Percentiles rank a stretch among this genome's conserved stretches.
Conservation (phyloP, 306 rosid species). For the Clitoria ternatea region DNA sequence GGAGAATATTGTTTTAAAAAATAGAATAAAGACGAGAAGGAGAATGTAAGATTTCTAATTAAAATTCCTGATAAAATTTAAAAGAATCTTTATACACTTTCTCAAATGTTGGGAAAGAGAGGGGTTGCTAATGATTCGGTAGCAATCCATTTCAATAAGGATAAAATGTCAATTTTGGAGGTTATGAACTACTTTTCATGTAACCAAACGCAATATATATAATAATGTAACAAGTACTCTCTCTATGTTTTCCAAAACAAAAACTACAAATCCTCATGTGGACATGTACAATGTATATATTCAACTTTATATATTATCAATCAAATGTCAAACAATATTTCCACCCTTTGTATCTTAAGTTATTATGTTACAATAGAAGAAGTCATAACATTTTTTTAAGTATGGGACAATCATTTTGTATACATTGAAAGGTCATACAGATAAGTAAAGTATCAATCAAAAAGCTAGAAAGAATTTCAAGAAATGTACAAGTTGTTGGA, state of each 20-base stretch:
- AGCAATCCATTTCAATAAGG: conserved; percentile 17
- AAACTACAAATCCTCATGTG: background rate
- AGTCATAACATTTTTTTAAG: background rate
- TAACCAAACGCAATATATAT: background rate
- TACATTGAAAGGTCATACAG: background rate
- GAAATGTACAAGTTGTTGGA: background rate
- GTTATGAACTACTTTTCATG: conserved; percentile 23
- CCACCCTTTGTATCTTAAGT: background rate
- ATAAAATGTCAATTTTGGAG: conserved; percentile 14
- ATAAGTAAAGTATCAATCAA: no score
- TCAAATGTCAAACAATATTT: background rate
- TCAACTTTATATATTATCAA: background rate
- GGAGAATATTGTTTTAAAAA: no score
- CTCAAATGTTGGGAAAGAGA: background rate
- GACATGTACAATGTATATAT: background rate
- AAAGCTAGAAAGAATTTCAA: background rate
- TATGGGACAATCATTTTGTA: background rate
- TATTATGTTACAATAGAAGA: background rate
- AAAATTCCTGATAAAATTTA: no score
- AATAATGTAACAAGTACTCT: background rate
- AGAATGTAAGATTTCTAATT: no score
- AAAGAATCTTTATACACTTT: background rate
- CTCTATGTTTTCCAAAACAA: background rate
- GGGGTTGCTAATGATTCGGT: background rate
- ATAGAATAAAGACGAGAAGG: no score